These are phyloP conservation scores for Solanum tarapatanum DNA, from an alignment of 257 asterid species.

Conservation along the genomic window DNA sequence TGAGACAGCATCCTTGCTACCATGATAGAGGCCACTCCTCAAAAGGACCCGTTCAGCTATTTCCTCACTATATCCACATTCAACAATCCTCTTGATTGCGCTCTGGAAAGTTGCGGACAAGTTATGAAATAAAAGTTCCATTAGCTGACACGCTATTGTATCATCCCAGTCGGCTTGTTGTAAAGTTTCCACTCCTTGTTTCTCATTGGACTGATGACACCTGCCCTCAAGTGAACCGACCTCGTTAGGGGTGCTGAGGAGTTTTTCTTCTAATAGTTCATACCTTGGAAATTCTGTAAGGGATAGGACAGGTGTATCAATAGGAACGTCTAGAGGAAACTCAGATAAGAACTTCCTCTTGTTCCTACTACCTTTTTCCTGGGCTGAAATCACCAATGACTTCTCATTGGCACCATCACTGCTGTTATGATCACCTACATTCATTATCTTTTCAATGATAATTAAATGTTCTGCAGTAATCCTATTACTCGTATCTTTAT, in stretches of 20 bases:
- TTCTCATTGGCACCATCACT: conserved; percentile 19
- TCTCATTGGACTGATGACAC: conserved; percentile 15
- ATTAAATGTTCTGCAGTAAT: neutral
- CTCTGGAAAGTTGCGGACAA: conserved; percentile 25
- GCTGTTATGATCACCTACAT: conserved; percentile 27
- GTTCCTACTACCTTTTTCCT: conserved; percentile 47
- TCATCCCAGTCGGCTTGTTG: conserved; percentile 53
- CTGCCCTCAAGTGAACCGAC: conserved; percentile 22
- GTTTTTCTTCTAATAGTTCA: conserved; percentile 42
- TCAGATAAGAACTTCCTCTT: conserved; percentile 66
- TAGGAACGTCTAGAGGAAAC: conserved; percentile 17
- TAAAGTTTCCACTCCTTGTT: conserved; percentile 17
- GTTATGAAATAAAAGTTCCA: conserved; percentile 34
- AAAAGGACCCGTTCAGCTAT: conserved; percentile 63
- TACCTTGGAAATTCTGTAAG: conserved; percentile 47
- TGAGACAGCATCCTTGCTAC: conserved; percentile 48
- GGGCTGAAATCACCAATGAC: conserved; percentile 7
- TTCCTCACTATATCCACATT: conserved; percentile 44
- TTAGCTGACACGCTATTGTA: conserved; percentile 39
- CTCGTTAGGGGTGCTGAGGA: conserved; percentile 16
- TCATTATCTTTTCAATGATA: neutral
- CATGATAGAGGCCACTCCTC: conserved; percentile 44
- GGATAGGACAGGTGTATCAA: conserved; percentile 25
- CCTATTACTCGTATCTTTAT: neutral
- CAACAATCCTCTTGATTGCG: conserved; percentile 49